Percentiles rank a stretch among this genome's conserved stretches.
Conservation (phyloP, 2,329 filamentous ascomycete species). For the Pyrenochaeta sp. region DNA sequence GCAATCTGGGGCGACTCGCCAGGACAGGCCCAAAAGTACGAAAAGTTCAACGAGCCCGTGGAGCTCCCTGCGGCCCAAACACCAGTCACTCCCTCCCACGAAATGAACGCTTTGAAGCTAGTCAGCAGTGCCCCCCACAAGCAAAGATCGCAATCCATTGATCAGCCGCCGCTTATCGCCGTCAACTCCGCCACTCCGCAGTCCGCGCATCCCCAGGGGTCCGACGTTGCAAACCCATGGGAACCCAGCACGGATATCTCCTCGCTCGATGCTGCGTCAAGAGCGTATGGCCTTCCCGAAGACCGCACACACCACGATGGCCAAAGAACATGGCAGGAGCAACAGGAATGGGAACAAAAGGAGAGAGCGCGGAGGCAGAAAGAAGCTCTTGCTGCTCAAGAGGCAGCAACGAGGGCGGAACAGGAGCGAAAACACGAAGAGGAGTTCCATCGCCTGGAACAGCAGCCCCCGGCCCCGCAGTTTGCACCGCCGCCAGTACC, state of each 20-base stretch:
- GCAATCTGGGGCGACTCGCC: constrained; percentile 50
- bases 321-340: constrained; percentile 40
- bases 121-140: constrained; percentile 24
- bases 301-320: constrained; percentile 16
- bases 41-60: constrained; percentile 44
- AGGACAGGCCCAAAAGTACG: constrained; percentile 34
- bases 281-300: constrained; percentile 31
- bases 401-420: constrained; percentile 27
- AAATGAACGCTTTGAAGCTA: constrained; percentile 49
- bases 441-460: constrained; percentile 33
- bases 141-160: constrained; percentile 17
- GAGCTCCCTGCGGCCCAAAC: constrained; percentile 54
- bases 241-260: constrained; percentile 39
- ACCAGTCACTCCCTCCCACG: constrained; percentile 49
- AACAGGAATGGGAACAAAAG: constrained; percentile 41
- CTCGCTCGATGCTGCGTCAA: constrained; percentile 38
- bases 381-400: constrained; percentile 28
- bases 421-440: constrained; percentile 35
- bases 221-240: constrained; percentile 38
- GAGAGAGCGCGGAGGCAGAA: constrained; percentile 33
- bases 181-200: constrained; percentile 29
- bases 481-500: constrained; percentile 10
- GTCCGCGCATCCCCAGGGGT: constrained; percentile 31
- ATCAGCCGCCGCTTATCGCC: constrained; percentile 41
- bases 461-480: constrained; percentile 16